A percentile compares a stretch with the other conserved stretches of the same genome.
Evolutionary conservation across 139 green algal species (phyloP).

Genomic region (Tetratostichococcus sp.): DNA sequence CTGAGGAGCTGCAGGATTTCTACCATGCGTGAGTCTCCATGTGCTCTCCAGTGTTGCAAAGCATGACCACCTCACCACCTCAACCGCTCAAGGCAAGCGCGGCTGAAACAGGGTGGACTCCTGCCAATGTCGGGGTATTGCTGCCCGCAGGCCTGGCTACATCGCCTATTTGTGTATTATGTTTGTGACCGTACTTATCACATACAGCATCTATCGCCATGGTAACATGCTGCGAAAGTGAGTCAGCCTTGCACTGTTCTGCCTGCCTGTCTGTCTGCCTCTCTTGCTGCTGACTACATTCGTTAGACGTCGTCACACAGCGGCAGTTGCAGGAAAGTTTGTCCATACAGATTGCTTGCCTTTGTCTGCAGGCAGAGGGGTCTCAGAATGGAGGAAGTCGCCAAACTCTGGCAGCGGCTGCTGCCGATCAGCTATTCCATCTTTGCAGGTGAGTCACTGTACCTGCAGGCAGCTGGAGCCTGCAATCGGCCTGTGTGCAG

Average conservation of each 20-base stretch:
- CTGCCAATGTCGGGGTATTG: background rate
- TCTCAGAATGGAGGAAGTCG: background rate
- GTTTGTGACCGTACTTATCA: slow-evolving; percentile 25
- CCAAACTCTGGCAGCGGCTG: background rate
- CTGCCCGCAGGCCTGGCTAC: slow-evolving; percentile 54
- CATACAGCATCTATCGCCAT: slow-evolving; percentile 49
- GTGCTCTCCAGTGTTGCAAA: too few relatives aligned
- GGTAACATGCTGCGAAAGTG: slow-evolving; percentile 26
- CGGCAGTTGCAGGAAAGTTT: too few relatives aligned
- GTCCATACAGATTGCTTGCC: too few relatives aligned
- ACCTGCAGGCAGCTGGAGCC: background rate
- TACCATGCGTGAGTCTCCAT: slow-evolving; percentile 45
- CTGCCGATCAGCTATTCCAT: background rate
- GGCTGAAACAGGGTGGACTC: too few relatives aligned
- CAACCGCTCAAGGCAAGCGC: too few relatives aligned
- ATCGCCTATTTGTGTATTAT: slow-evolving; percentile 64
- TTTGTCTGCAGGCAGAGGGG: background rate
- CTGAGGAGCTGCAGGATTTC: slow-evolving; percentile 54
- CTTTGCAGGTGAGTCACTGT: background rate
- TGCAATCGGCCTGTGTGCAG: too few relatives aligned
- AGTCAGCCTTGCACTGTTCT: too few relatives aligned
- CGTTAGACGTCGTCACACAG: too few relatives aligned
- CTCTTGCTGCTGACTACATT: too few relatives aligned
- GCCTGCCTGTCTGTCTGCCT: too few relatives aligned
- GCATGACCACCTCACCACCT: too few relatives aligned